These are phyloP conservation scores for Globisporangium nunn DNA, from an alignment of 352 stramenopile genomes.

Conservation along the genomic window DNA sequence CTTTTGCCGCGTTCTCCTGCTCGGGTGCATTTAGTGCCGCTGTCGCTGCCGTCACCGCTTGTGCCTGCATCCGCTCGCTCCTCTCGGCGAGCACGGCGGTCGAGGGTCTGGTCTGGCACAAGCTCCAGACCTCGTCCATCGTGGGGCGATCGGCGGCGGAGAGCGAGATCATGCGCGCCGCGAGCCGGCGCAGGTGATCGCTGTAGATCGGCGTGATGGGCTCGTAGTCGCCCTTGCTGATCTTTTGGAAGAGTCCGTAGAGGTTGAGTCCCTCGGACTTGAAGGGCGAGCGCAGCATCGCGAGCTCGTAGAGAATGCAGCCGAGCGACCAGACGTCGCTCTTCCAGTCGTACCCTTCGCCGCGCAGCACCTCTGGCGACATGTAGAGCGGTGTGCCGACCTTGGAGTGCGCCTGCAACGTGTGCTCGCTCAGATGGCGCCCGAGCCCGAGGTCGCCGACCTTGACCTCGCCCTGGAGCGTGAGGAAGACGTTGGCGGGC, in stretches of 20 bases:
- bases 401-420: constrained; percentile 82
- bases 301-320: constrained; percentile 94
- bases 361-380: constrained; percentile 91
- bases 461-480: constrained; percentile 87
- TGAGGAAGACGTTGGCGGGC: constrained; percentile 92
- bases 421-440: constrained; percentile 74
- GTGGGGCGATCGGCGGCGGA: constrained; percentile 46
- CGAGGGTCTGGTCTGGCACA: constrained; percentile 29
- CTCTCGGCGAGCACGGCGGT: constrained; percentile 10
- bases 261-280: constrained; percentile 90
- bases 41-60: background rate
- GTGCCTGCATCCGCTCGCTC: constrained; percentile 7
- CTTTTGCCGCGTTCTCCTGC: background rate
- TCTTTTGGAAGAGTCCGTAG: constrained; percentile 90
- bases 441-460: constrained; percentile 78
- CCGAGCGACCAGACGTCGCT: constrained; percentile 94
- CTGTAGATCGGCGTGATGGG: constrained; percentile 56
- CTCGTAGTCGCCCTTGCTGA: constrained; percentile 83
- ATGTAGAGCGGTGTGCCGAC: constrained; percentile 94
- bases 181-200: constrained; percentile 39
- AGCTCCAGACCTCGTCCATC: constrained; percentile 58
- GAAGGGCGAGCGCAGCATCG: constrained; percentile 92
- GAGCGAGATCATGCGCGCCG: constrained; percentile 72
- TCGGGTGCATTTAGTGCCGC: background rate
- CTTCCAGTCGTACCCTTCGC: constrained; percentile 93